Percentiles rank a stretch among this genome's conserved stretches.
Conservation (phyloP, 306 rosid genomes). For the Lithocarpus polystachyus region DNA sequence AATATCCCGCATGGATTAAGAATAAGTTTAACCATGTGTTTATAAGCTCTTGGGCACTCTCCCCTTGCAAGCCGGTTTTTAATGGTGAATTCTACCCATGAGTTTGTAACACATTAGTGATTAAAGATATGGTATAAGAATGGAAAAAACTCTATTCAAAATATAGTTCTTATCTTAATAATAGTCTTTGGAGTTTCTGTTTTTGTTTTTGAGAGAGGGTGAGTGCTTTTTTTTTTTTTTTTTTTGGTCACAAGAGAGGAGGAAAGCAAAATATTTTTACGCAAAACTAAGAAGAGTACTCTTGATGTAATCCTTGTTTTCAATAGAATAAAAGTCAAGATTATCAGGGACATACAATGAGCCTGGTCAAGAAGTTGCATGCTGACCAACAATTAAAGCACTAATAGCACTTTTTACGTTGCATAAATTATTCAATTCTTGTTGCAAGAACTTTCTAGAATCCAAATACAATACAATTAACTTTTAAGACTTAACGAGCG, state of each 20-base stretch:
- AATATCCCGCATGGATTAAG: no score
- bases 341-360: not conserved
- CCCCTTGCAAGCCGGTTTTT: accelerated
- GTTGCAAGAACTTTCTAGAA: conserved; percentile 13
- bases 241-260: not conserved
- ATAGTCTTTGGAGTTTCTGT: no score
- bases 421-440: conserved; percentile 10
- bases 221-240: no score
- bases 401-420: not conserved
- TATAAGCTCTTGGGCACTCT: no score
- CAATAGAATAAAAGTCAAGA: not conserved
- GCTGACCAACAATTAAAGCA: conserved; percentile 25
- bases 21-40: no score
- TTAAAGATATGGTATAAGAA: no score
- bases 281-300: not conserved
- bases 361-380: conserved; percentile 14
- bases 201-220: no score
- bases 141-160: no score
- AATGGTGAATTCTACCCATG: no score
- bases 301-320: not conserved
- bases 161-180: no score
- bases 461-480: not conserved
- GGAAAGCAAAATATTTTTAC: not conserved
- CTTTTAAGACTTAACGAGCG: not conserved
- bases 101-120: no score